Evolutionary conservation across 129 eudicot species (phyloP).

Genomic region (Heracleum sosnowskyi): DNA sequence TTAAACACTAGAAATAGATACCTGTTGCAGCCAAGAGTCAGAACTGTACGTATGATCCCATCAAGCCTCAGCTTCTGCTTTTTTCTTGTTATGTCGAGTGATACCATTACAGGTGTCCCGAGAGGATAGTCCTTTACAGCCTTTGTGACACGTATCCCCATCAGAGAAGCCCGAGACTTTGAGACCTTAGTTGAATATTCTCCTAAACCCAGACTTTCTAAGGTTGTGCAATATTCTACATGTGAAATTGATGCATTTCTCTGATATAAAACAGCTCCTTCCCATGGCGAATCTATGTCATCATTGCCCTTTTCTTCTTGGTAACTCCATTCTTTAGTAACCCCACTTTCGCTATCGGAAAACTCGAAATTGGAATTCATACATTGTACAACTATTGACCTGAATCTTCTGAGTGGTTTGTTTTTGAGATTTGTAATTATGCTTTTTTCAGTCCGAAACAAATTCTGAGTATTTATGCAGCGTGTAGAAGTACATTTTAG

Average conservation of each 20-base stretch:
- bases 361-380: conserved; percentile 29
- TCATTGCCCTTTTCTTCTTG: conserved; percentile 22
- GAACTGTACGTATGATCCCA: conserved; percentile 78
- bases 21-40: conserved; percentile 81
- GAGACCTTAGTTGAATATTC: conserved; percentile 61
- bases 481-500: conserved; percentile 3
- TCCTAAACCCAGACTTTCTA: conserved; percentile 79
- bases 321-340: conserved; percentile 39
- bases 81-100: conserved; percentile 69
- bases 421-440: conserved; percentile 14
- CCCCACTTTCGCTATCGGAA: conserved; percentile 19
- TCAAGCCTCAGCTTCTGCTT: conserved; percentile 72
- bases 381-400: conserved; percentile 17
- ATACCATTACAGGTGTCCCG: conserved; percentile 87
- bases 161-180: conserved; percentile 52
- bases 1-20: conserved; percentile 10
- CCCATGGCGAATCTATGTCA: conserved; percentile 74
- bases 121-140: conserved; percentile 60
- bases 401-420: conserved; percentile 9
- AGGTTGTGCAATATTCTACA: conserved; percentile 83
- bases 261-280: conserved; percentile 77
- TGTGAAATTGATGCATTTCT: conserved; percentile 62
- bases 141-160: conserved; percentile 82
- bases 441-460: conserved; percentile 4
- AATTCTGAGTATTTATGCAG: conserved; percentile 7